These are phyloP conservation scores for Mycena belliarum DNA, from an alignment of 768 basidiomycete genomes.

Conservation along the genomic window DNA sequence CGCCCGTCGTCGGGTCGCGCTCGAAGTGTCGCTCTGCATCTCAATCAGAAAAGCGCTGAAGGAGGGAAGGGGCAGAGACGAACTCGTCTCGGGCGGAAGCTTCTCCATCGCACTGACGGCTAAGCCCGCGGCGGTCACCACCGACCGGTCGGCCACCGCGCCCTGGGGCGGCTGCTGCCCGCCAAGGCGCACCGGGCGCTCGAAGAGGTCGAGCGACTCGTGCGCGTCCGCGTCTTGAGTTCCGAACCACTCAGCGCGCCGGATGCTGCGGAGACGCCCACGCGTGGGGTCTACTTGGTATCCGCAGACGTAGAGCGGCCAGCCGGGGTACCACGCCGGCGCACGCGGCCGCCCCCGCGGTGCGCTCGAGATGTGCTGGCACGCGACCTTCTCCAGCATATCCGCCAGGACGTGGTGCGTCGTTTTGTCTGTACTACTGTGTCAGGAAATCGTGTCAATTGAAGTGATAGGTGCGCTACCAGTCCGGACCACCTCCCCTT, in stretches of 20 bases:
- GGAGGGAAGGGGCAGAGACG: conserved; percentile 18
- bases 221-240: neutral
- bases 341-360: conserved; percentile 64
- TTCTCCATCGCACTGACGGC: conserved; percentile 45
- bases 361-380: conserved; percentile 56
- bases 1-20: conserved; percentile 58
- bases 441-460: neutral
- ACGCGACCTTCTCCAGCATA: conserved; percentile 61
- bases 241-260: conserved; percentile 32
- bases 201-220: conserved; percentile 11
- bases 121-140: conserved; percentile 50
- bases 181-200: conserved; percentile 9
- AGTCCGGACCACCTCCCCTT: conserved; percentile 20
- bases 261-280: conserved; percentile 43
- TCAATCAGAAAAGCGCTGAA: neutral
- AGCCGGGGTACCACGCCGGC: conserved; percentile 66
- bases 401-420: conserved; percentile 71
- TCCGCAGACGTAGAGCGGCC: conserved; percentile 75
- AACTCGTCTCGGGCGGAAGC: conserved; percentile 52
- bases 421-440: conserved; percentile 40
- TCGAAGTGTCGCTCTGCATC: conserved; percentile 57
- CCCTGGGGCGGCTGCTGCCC: conserved; percentile 30
- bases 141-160: conserved; percentile 44
- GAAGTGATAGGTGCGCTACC: neutral
- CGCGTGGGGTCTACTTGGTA: conserved; percentile 65